These are phyloP conservation scores for Melocanna baccifera DNA, from an alignment of 176 grass and related monocot species.

Conservation along the genomic window DNA sequence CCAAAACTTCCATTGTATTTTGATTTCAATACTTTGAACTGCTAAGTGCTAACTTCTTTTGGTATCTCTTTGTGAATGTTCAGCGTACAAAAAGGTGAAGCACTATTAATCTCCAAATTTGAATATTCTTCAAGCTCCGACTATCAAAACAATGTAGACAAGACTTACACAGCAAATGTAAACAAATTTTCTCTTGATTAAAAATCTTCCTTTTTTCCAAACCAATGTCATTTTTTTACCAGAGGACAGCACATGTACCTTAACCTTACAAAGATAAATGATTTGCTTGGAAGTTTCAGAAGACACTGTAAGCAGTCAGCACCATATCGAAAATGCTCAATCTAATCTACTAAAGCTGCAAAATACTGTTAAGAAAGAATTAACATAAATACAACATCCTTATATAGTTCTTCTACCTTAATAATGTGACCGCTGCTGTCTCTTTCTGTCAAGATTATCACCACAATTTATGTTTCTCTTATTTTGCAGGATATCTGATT, in stretches of 20 bases:
- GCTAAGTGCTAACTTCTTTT: not conserved
- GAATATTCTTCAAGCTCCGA: not conserved
- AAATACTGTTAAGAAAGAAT: not conserved
- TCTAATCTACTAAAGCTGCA: not conserved
- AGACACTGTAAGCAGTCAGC: not conserved
- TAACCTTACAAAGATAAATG: not conserved
- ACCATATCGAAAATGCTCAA: not conserved
- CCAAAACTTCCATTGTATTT: not conserved
- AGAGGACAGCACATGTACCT: not conserved
- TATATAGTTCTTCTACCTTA: not conserved
- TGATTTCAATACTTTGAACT: not conserved
- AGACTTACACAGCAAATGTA: not conserved
- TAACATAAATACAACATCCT: not conserved
- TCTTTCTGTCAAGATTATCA: not conserved
- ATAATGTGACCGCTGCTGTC: not conserved
- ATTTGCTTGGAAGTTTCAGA: not conserved
- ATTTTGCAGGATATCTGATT: not conserved
- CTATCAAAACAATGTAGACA: not conserved
- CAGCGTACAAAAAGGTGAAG: not conserved
- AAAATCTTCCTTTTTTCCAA: not conserved
- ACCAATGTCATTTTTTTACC: not conserved
- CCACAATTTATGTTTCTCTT: not conserved
- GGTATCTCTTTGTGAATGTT: not conserved
- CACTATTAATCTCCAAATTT: not conserved
- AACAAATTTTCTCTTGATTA: not conserved